Conservation (phyloP, 805 yeast genomes). For the Suhomyces canberraensis region DNA sequence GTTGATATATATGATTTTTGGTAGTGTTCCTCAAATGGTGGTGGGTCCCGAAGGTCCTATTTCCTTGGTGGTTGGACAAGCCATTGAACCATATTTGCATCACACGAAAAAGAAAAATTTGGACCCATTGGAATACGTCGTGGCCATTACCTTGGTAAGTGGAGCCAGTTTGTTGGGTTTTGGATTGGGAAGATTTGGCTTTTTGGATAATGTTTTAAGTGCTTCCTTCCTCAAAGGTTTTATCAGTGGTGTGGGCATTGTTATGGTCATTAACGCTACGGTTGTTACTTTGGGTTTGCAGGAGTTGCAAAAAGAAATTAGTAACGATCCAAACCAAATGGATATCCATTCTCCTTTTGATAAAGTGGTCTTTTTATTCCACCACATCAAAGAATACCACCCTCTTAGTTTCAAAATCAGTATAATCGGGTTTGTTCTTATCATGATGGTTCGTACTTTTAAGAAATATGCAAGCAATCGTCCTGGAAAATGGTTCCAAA, state of each 20-base stretch:
- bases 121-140: conserved; percentile 51
- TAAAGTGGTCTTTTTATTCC: conserved; percentile 56
- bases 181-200: conserved; percentile 46
- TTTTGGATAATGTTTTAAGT: conserved; percentile 38
- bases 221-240: conserved; percentile 42
- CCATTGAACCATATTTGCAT: conserved; percentile 42
- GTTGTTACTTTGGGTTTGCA: conserved; percentile 71
- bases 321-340: conserved; percentile 28
- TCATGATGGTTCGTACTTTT: conserved; percentile 41
- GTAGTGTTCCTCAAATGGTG: conserved; percentile 46
- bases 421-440: conserved; percentile 47
- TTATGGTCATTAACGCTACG: conserved; percentile 56
- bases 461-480: conserved; percentile 26
- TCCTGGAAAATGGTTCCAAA: conserved; percentile 17
- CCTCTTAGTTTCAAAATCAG: conserved; percentile 62
- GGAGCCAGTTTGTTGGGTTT: conserved; percentile 70
- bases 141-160: conserved; percentile 67
- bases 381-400: conserved; percentile 49
- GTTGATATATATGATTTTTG: conserved; percentile 38
- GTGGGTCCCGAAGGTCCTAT: conserved; percentile 48
- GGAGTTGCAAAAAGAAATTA: conserved; percentile 37
- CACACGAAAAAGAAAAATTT: conserved; percentile 27
- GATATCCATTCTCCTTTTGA: conserved; percentile 61
- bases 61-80: conserved; percentile 44
- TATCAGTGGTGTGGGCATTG: conserved; percentile 43